These are phyloP conservation scores for Schizochytrium sp. DNA, from an alignment of 108 stramenopile species.

Conservation along the genomic window DNA sequence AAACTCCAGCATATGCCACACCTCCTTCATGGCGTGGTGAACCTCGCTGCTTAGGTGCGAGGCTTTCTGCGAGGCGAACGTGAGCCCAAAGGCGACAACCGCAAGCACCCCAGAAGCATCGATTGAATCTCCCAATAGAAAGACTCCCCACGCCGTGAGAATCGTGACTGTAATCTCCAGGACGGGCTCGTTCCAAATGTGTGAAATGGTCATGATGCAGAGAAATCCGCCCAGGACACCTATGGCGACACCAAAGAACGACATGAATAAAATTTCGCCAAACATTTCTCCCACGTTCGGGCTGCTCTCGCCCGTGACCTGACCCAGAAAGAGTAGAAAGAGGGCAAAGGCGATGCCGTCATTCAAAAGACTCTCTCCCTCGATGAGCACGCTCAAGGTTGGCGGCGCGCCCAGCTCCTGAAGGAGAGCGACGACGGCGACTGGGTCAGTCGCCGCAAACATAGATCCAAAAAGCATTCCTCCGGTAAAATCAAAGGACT, in stretches of 20 bases:
- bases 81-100: constrained; percentile 7
- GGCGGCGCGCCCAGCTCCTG: constrained; percentile 44
- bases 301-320: not conserved
- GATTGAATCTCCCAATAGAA: constrained; percentile 23
- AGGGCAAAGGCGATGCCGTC: constrained; percentile 51
- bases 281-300: constrained; percentile 6
- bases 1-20: constrained; percentile 33
- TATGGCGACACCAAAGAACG: constrained; percentile 23
- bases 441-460: constrained; percentile 13
- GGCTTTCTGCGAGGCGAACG: constrained; percentile 25
- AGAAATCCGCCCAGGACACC: constrained; percentile 11
- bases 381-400: constrained; percentile 42
- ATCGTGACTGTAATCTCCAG: constrained; percentile 32
- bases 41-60: not conserved
- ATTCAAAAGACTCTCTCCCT: constrained; percentile 54
- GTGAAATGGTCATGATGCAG: not conserved
- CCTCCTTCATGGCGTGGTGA: not conserved
- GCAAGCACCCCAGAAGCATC: constrained; percentile 30
- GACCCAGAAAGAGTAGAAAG: constrained; percentile 34
- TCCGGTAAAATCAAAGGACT: constrained; percentile 31
- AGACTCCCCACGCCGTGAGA: constrained; percentile 10
- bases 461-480: constrained; percentile 43
- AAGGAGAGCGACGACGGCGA: constrained; percentile 35
- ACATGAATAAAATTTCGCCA: constrained; percentile 16
- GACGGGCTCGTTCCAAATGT: not conserved